A percentile compares a stretch with the other conserved stretches of the same genome.
Conservation (phyloP, 2,329 filamentous ascomycete genomes). For the Clonostachys sp. region DNA sequence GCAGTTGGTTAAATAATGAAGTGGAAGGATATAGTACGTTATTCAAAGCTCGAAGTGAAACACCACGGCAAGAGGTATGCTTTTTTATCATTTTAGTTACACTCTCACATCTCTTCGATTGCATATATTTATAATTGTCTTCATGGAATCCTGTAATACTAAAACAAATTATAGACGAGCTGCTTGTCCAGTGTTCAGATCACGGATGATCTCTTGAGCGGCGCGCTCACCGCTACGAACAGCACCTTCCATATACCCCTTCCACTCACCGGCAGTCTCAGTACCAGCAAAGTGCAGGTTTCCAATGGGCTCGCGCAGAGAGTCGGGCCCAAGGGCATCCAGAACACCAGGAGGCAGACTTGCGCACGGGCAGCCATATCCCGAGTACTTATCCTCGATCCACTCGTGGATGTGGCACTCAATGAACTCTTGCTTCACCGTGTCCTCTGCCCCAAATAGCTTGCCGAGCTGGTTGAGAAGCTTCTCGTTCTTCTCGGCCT, state of each 20-base stretch:
- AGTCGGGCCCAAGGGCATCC: conserved; percentile 18
- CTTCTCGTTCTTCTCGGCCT: conserved; percentile 9
- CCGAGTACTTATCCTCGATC: conserved; percentile 26
- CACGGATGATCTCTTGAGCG: not conserved
- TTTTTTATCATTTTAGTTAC: too few species aligned
- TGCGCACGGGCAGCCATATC: conserved; percentile 33
- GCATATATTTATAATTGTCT: too few species aligned
- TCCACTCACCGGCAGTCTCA: conserved; percentile 41
- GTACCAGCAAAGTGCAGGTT: conserved; percentile 45
- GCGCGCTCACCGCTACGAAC: conserved; percentile 15
- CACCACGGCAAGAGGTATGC: too few species aligned
- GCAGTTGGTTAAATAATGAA: too few species aligned
- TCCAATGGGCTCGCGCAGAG: conserved; percentile 21
- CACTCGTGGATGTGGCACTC: conserved; percentile 26
- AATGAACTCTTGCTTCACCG: conserved; percentile 15
- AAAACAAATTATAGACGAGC: too few species aligned
- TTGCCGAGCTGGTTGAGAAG: conserved; percentile 17
- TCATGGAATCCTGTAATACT: too few species aligned
- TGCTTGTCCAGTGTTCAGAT: too few species aligned
- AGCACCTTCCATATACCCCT: conserved; percentile 47
- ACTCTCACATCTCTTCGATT: too few species aligned
- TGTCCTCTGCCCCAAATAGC: conserved; percentile 9
- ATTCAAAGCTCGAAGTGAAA: too few species aligned
- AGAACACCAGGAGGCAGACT: conserved; percentile 29
- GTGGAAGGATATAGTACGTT: too few species aligned